phyloP scores from a whole-genome alignment of 2,329 filamentous ascomycete genomes.

The Fusarium dlaminii region DNA sequence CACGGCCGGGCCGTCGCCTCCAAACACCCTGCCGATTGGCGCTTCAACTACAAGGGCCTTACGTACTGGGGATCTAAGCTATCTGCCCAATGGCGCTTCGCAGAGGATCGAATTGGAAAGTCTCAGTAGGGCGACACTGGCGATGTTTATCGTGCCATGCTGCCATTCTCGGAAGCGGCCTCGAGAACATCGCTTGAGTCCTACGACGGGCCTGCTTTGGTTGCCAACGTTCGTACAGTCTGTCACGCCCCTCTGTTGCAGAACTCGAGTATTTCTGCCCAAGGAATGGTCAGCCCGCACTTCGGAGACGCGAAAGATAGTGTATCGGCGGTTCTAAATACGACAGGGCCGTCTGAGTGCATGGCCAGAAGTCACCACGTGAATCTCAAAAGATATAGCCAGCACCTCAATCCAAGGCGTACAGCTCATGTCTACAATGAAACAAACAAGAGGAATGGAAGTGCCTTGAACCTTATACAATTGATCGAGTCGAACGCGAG shows the following conservation, averaged over 20 bases:
- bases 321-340: background rate
- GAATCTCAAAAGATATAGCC: rapidly evolving
- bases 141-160: background rate
- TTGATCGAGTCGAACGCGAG: no score
- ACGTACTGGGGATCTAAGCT: background rate
- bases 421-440: background rate
- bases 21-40: background rate
- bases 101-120: background rate
- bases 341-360: background rate
- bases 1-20: background rate
- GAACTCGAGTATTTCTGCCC: background rate
- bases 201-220: background rate
- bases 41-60: background rate
- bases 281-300: background rate
- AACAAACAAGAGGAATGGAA: background rate
- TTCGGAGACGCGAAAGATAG: background rate
- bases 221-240: background rate
- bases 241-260: background rate
- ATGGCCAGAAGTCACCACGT: background rate
- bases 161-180: background rate
- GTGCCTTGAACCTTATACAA: background rate
- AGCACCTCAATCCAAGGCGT: background rate
- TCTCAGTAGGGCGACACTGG: background rate
- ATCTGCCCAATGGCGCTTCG: conserved; percentile 11
- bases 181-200: background rate